Conservation (phyloP, 495 filamentous ascomycete genomes). For the Penicillium paradoxum region DNA sequence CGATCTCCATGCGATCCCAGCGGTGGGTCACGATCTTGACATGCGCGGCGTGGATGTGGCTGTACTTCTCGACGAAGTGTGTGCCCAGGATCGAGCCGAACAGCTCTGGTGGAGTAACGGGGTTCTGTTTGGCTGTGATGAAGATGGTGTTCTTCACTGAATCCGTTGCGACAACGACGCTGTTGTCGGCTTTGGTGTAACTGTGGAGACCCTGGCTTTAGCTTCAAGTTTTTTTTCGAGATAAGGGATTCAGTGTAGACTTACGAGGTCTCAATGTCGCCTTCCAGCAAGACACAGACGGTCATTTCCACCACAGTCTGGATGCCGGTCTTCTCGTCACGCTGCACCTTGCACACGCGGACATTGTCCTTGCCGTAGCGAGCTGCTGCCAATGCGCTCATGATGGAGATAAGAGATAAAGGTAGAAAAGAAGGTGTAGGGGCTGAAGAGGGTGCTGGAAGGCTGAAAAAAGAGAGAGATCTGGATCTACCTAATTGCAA, state of each 20-base stretch:
- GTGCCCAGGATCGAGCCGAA: conserved; percentile 77
- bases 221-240: neutral
- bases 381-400: conserved; percentile 58
- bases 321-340: conserved; percentile 63
- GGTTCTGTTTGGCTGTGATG: conserved; percentile 88
- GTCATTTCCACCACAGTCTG: conserved; percentile 95
- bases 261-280: conserved; percentile 84
- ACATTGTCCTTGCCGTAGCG: conserved; percentile 97
- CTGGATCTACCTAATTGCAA: neutral
- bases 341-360: conserved; percentile 89
- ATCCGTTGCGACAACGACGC: conserved; percentile 91
- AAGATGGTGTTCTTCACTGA: conserved; percentile 98
- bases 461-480: neutral
- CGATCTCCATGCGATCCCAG: conserved; percentile 85
- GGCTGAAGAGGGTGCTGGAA: neutral
- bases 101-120: conserved; percentile 88
- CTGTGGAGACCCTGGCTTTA: conserved; percentile 35
- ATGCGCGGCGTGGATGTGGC: conserved; percentile 79
- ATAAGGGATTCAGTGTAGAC: conserved; percentile 20
- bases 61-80: conserved; percentile 84
- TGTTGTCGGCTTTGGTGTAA: conserved; percentile 93
- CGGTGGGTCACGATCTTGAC: conserved; percentile 78
- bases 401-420: conserved; percentile 14
- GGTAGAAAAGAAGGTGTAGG: neutral
- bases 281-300: conserved; percentile 82